Base-by-base conservation (phyloP, 306 rosid genomes). In the Cicer cuneatum region DNA sequence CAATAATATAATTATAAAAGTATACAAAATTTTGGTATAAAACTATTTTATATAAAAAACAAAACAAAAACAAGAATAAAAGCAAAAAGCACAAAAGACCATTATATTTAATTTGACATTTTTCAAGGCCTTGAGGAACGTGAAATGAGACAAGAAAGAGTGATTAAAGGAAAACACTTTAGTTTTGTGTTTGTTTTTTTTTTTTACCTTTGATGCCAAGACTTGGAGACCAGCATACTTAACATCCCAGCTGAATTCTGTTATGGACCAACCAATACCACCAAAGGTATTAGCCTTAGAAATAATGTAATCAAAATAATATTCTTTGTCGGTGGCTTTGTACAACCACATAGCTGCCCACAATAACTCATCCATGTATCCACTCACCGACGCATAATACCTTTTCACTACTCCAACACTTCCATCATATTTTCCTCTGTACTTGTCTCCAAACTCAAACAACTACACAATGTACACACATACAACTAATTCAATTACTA, bases 351-450 rank as follows among this genome's bases (percentile, higher is more conserved):
- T 37, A 59, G 88, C 93, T 81, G 77, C 97, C 97, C 97, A 91
- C 77, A 91, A 60, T 86, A 89, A 73, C 81, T 92, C 97, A 66
- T 92, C 97, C 80, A 65, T 88, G 69, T 80, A 92, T 13, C 96
- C 97, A 85, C 97, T 92, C 96, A 92, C 97, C 83, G 97, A 92
- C 86, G 90, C 92, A 48, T 92, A 92, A 86, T 92, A 92, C 69
- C 78, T 85, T 86, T 88, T 88, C 86, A 88, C 97, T 42, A 73
- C 93, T 33, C 76, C 89, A 79, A 92, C 80, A 71, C 92, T 88
- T 4, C 53, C 87, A 21, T 92, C 97, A 69, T 92, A 92, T 53
- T 92, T 88, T 8, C 90, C 97, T 56, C 90, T 86, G 12, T 88
- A 81, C 78, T 83, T 86, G 81, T 92, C 96, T 35, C 89, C 97